phyloP scores from a whole-genome alignment of 305 asterid species.

The Fraxinus greggii region DNA sequence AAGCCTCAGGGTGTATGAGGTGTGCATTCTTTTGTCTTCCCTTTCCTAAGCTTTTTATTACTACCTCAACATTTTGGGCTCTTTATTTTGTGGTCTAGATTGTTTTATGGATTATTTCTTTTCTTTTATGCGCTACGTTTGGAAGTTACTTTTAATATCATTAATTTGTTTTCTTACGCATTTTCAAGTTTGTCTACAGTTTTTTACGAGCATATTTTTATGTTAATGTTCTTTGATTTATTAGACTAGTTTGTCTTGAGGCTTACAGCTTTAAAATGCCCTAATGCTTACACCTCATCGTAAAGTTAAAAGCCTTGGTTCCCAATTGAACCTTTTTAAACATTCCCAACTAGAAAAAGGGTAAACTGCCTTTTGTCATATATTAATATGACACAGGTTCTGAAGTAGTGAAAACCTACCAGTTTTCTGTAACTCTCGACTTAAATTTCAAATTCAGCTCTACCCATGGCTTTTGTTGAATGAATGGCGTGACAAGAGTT shows the following conservation, averaged over 20 bases:
- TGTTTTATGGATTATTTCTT: not conserved
- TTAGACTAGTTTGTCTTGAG: not conserved
- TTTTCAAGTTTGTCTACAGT: not conserved
- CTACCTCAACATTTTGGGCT: not conserved
- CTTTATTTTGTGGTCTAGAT: not conserved
- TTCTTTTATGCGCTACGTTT: not conserved
- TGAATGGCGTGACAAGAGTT: constrained; percentile 77
- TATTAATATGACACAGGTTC: not conserved
- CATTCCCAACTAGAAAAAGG: not conserved
- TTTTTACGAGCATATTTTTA: not conserved
- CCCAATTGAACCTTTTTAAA: not conserved
- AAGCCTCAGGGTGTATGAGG: not conserved
- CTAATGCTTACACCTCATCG: not conserved
- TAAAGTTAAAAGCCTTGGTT: not conserved
- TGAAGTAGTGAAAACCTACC: constrained; percentile 38
- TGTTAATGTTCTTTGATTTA: not conserved
- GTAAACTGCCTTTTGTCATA: not conserved
- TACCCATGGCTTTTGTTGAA: constrained; percentile 72
- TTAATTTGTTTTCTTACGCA: not conserved
- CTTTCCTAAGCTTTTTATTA: not conserved
- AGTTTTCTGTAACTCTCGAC: constrained; percentile 8
- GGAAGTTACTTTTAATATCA: not conserved
- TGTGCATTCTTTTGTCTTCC: not conserved
- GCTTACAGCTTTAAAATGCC: not conserved
- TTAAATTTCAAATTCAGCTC: constrained; percentile 38